Evolutionary conservation across 305 asterid genomes (phyloP), one percentile per base, ranked within the genome.

Genomic region (Stenogyne calaminthoides): DNA sequence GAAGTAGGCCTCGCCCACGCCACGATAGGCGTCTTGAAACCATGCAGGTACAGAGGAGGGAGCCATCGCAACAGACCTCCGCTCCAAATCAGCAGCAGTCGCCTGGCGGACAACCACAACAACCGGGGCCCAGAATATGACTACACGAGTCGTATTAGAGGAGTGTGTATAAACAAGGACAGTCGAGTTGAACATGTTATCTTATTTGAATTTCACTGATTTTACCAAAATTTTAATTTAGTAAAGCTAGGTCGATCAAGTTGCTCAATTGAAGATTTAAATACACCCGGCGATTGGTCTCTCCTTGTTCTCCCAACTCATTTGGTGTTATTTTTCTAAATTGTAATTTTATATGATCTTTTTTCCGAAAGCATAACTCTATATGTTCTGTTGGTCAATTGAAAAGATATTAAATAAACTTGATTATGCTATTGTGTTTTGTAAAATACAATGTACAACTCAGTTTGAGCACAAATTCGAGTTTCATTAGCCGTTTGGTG

Each of bases 1-100:
- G 88, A 70, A 76, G 71, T 51, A 81, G 90, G 74, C 93, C 96
- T 29, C 97, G 97, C 29, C 97, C 97, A 40, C 81, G 98, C 2
- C 84, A 89, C 19, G 93, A 92, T 60, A 86, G 90, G 66, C 96
- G 96, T 47, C 79, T 91, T 14, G 96, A 90, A 63, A 86, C 96
- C 42, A 85, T 90, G 96, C 95, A 80, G 76, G 92, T 85, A 14
- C 84, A 83, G 55, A 84, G 89, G 82, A 81, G 83, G 73, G 87
- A 80, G 36, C 80, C 88, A 25, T 52, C 59, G 37, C 80, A 59
- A 52, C 81, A 78, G 6, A 40, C 36, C 6, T 32, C 36, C 36
- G 76, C 5, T 73, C 69, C 76, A 2, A 78, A 80, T 71, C 52
- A 46, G 52, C 86, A 81, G 64, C 87, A 74, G 77, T 18, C 72